Conservation (phyloP, 2,329 filamentous ascomycete genomes). For the Claviceps quebecensis region DNA sequence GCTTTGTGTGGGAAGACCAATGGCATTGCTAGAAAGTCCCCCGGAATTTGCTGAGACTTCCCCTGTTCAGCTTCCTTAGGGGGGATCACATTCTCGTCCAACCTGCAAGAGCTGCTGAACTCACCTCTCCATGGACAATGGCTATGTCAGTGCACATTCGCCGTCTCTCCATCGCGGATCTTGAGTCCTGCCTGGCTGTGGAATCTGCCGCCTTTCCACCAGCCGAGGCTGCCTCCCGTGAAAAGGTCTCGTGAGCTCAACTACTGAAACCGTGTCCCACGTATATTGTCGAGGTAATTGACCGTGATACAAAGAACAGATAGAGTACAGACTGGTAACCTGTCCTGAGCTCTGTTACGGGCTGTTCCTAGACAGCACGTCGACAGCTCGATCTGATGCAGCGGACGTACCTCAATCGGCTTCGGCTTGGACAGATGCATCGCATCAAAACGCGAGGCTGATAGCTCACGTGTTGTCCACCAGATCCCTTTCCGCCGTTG, state of each 20-base stretch:
- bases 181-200: conserved; percentile 5
- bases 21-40: no score
- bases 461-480: no score
- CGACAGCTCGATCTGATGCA: no score
- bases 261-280: not conserved
- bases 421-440: no score
- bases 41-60: no score
- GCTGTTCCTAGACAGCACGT: no score
- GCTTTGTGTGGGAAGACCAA: no score
- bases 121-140: no score
- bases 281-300: not conserved
- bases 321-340: not conserved
- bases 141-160: not conserved
- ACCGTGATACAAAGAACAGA: not conserved
- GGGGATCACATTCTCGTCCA: not conserved
- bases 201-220: conserved; percentile 17
- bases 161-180: not conserved
- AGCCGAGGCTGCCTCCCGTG: conserved; percentile 14
- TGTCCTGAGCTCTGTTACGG: not conserved
- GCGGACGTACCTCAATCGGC: no score
- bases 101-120: not conserved
- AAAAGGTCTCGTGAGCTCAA: conserved; percentile 9
- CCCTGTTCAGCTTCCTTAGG: no score
- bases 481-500: no score
- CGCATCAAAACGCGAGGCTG: no score